Evolutionary conservation across 2,329 filamentous ascomycete species (phyloP).

Genomic region (Clarireedia homoeocarpa): DNA sequence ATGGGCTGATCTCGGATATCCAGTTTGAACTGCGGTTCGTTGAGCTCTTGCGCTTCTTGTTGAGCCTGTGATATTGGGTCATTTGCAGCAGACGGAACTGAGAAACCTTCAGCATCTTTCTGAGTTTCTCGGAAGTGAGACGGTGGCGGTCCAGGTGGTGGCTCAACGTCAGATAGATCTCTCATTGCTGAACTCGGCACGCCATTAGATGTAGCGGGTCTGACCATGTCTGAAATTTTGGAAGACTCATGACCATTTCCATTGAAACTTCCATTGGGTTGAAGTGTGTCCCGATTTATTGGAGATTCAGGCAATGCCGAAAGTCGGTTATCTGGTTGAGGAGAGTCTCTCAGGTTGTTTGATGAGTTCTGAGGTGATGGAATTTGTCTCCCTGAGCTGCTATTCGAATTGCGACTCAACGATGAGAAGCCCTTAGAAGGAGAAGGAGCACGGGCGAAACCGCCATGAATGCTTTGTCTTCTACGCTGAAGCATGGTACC

Average conservation of each 20-base stretch:
- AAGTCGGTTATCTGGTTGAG: slow-evolving; percentile 36
- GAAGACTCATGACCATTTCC: slow-evolving; percentile 26
- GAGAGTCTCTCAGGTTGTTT: slow-evolving; percentile 48
- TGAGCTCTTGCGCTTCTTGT: slow-evolving; percentile 49
- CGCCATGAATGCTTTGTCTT: slow-evolving; percentile 57
- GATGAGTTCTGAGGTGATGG: slow-evolving; percentile 51
- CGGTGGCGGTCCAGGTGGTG: slow-evolving; percentile 43
- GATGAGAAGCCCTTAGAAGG: slow-evolving; percentile 43
- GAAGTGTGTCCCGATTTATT: slow-evolving; percentile 24
- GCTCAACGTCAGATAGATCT: slow-evolving; percentile 44
- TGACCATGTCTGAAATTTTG: background rate
- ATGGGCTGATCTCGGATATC: slow-evolving; percentile 75
- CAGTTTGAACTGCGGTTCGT: slow-evolving; percentile 66
- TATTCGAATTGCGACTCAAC: slow-evolving; percentile 54
- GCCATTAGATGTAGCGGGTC: slow-evolving; percentile 32
- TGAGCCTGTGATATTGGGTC: slow-evolving; percentile 66
- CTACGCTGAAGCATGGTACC: slow-evolving; percentile 62
- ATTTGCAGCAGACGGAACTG: slow-evolving; percentile 56
- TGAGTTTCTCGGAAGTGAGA: slow-evolving; percentile 31
- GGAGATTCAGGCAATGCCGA: slow-evolving; percentile 52
- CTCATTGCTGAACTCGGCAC: slow-evolving; percentile 28
- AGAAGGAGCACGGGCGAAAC: slow-evolving; percentile 46
- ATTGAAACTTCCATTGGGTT: slow-evolving; percentile 22
- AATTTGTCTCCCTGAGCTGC: slow-evolving; percentile 46
- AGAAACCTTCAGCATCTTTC: slow-evolving; percentile 71